Evolutionary conservation across 2,329 filamentous ascomycete genomes (phyloP).

Genomic region (Ophiognomonia clavigignenti-juglandacearum): DNA sequence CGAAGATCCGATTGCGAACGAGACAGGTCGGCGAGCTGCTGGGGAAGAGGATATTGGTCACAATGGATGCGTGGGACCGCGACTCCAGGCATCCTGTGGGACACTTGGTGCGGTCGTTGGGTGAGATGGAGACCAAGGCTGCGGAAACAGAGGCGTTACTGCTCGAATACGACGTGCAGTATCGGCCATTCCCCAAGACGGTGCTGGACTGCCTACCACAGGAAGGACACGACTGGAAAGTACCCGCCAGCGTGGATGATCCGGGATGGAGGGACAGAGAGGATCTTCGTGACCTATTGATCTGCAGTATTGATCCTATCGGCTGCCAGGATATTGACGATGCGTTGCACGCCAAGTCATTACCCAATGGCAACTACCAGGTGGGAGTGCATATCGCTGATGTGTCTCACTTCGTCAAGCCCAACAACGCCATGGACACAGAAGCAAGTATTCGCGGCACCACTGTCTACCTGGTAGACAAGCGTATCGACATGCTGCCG

Average conservation of each 20-base stretch:
- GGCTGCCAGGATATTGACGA: conserved; percentile 99
- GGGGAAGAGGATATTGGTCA: conserved; percentile 86
- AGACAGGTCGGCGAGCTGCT: conserved; percentile 83
- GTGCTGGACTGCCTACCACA: conserved; percentile 88
- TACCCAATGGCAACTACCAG: conserved; percentile 92
- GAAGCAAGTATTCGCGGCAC: conserved; percentile 93
- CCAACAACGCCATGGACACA: conserved; percentile 93
- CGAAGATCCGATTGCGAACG: conserved; percentile 90
- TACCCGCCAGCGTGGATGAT: conserved; percentile 73
- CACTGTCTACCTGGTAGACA: conserved; percentile 96
- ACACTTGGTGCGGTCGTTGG: conserved; percentile 88
- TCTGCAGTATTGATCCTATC: conserved; percentile 95
- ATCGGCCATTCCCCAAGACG: conserved; percentile 92
- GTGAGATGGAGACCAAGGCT: conserved; percentile 93
- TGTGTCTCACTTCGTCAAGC: conserved; percentile 98
- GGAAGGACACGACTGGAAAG: conserved; percentile 91
- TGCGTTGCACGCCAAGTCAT: conserved; percentile 76
- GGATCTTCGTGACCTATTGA: conserved; percentile 78
- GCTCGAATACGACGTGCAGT: conserved; percentile 95
- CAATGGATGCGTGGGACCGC: conserved; percentile 92
- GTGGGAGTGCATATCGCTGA: conserved; percentile 98
- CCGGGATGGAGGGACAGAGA: conserved; percentile 81
- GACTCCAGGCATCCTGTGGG: conserved; percentile 90
- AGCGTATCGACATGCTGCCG: conserved; percentile 98
- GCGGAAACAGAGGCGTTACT: conserved; percentile 94